Evolutionary conservation across 495 filamentous ascomycete genomes (phyloP).

Genomic region (Aspergillus panamensis): DNA sequence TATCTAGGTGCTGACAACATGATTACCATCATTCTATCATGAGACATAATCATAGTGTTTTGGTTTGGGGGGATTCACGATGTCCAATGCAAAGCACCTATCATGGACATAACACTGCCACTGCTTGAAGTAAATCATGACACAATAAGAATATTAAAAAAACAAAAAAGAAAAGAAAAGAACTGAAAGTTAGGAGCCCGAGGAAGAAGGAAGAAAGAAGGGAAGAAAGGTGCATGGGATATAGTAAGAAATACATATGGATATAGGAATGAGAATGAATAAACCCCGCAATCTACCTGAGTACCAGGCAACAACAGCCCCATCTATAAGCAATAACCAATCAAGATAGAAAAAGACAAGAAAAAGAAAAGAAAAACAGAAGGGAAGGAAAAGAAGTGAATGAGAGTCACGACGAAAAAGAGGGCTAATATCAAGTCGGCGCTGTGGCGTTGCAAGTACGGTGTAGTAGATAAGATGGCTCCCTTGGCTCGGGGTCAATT

Average conservation of each 20-base stretch:
- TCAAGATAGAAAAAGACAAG: not conserved
- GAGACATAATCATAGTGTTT: not conserved
- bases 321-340: not conserved
- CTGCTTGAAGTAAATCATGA: not conserved
- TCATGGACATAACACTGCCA: not conserved
- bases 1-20: not conserved
- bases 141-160: too few relatives aligned
- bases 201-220: not conserved
- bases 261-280: not conserved
- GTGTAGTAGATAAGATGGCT: not conserved
- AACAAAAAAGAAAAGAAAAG: not conserved
- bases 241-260: not conserved
- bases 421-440: not conserved
- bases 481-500: too few relatives aligned
- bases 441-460: not conserved
- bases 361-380: not conserved
- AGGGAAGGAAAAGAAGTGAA: not conserved
- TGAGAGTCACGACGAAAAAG: not conserved
- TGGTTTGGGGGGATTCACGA: not conserved
- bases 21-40: not conserved
- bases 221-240: not conserved
- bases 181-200: not conserved
- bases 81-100: not conserved
- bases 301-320: not conserved
- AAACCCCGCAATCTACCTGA: not conserved